Base-by-base conservation (phyloP, 2,329 filamentous ascomycete species). In the Penicillium sclerotigenum region DNA sequence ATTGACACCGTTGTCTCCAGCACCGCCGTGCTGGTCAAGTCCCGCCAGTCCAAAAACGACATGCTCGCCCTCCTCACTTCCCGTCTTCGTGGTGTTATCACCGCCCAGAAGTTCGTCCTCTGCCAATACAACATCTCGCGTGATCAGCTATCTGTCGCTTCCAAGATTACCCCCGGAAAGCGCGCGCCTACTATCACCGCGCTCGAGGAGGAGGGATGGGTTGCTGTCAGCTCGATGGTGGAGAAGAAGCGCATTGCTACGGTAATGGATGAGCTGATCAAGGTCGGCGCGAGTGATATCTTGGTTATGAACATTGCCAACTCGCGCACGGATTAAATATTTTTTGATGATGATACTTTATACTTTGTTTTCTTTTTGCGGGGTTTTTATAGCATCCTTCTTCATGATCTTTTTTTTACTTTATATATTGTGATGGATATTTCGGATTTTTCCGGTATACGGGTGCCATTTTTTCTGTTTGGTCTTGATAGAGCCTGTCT, bases 81-180 rank as follows among this genome's bases (percentile, higher is more conserved):
- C 11, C 87, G 94, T 68, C 96, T 99, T 70, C 84, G 85, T 57
- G 94, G 94, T 74, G 92, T 99, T 61, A 97, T 99, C 71, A 93
- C 91, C 40, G 94, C 94, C 10, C 91, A 99, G 78, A 88, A 86
- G 75, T 97, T 89, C 71, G 91, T 97, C 28, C 84, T 97, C 29
- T 97, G 94, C 80, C 91, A 95, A 71, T 99, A 97, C 82, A 99
- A 99, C 77, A 85, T 97, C 57, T 83, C 89, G 65, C 86, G 92
- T 59, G 72, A 76, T 46, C 83, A 84, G 52, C 83, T 99, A 54
- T 69, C 80, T 8, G 78, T 80, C 31, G 92, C 89, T 9, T 84
- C 82, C 45, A 83, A 83, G 65, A 89, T 97, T 71, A 97, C 94
- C 0, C 94, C 94, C 0, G 94, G 94, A 59, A 96, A 94, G 79